These are phyloP conservation scores for Dunaliella primolecta DNA, from an alignment of 139 green algal species.

Conservation along the genomic window DNA sequence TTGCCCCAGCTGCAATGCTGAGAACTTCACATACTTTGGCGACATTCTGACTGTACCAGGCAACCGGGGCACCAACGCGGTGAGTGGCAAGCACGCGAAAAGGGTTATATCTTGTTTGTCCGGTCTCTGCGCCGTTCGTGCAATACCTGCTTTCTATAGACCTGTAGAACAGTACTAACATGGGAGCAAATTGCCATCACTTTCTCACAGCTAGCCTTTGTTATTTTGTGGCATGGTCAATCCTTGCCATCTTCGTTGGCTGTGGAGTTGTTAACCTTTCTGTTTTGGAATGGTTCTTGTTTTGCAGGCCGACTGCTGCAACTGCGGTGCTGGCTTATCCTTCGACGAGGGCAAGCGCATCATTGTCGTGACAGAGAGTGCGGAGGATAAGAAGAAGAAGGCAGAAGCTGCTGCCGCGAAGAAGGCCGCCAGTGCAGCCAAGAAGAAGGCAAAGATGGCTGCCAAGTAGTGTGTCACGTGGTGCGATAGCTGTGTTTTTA, in stretches of 20 bases:
- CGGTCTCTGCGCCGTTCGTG: too few relatives aligned
- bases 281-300: too few relatives aligned
- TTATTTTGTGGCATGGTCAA: too few relatives aligned
- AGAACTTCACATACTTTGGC: conserved; percentile 81
- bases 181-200: too few relatives aligned
- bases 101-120: too few relatives aligned
- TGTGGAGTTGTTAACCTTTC: too few relatives aligned
- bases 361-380: conserved; percentile 51
- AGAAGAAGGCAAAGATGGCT: conserved; percentile 39
- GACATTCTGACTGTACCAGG: conserved; percentile 79
- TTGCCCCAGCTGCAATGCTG: conserved; percentile 77
- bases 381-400: conserved; percentile 52
- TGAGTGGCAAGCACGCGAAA: conserved; percentile 28
- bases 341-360: conserved; percentile 69
- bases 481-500: too few relatives aligned
- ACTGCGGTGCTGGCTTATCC: conserved; percentile 66
- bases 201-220: too few relatives aligned
- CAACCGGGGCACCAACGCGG: conserved; percentile 54
- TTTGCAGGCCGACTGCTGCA: conserved; percentile 55
- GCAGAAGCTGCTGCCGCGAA: conserved; percentile 19
- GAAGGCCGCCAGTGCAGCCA: conserved; percentile 44
- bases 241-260: too few relatives aligned
- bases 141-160: too few relatives aligned
- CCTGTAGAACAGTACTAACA: too few relatives aligned
- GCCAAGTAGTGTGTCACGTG: too few relatives aligned